Percentiles rank a stretch among this genome's conserved stretches.
Evolutionary conservation across 2,329 filamentous ascomycete genomes (phyloP).

Genomic region (Endoconidiophora polonica): DNA sequence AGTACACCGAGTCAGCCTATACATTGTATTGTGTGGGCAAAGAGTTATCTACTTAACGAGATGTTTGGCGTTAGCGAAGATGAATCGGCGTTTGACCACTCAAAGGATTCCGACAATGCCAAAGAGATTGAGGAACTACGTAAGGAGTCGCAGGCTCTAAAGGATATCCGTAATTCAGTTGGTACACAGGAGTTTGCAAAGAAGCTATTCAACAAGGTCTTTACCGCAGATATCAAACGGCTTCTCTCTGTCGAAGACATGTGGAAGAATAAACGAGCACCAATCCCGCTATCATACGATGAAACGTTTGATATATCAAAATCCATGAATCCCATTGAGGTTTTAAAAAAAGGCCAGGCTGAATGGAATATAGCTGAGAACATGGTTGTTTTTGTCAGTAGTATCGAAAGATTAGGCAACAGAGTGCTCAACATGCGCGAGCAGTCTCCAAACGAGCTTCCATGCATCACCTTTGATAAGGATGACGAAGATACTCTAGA

Average conservation of each 20-base stretch:
- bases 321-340: conserved; percentile 17
- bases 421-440: conserved; percentile 50
- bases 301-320: conserved; percentile 19
- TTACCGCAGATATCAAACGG: conserved; percentile 66
- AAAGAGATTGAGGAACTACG: conserved; percentile 77
- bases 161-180: conserved; percentile 65
- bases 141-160: conserved; percentile 67
- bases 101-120: conserved; percentile 66
- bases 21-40: conserved; percentile 97
- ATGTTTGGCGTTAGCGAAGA: conserved; percentile 88
- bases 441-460: conserved; percentile 32
- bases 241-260: conserved; percentile 81
- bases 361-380: conserved; percentile 75
- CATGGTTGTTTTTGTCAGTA: conserved; percentile 71
- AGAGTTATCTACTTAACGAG: conserved; percentile 90
- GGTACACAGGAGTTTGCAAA: conserved; percentile 61
- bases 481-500: conserved; percentile 90
- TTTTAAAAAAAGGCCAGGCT: conserved; percentile 51
- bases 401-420: conserved; percentile 58
- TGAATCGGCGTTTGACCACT: conserved; percentile 62
- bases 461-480: conserved; percentile 81
- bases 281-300: conserved; percentile 56
- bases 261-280: conserved; percentile 74
- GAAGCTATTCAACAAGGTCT: conserved; percentile 86
- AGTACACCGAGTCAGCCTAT: conserved; percentile 93